Conservation (phyloP, 1,284 basidiomycete species). For the Trametes polyzona region DNA sequence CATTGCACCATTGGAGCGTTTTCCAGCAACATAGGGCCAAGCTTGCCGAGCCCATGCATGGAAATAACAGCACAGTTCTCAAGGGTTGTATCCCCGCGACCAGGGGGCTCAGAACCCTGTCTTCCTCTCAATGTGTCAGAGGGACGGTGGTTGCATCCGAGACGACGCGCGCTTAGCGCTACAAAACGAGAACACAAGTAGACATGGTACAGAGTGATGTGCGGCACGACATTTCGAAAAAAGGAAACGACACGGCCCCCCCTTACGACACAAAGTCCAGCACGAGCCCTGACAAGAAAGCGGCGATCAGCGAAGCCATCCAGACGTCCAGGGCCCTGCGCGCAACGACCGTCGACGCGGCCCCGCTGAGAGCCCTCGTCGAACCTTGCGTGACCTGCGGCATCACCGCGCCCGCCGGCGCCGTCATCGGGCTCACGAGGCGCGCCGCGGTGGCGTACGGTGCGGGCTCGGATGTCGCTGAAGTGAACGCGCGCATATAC, state of each 20-base stretch:
- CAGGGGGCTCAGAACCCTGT: slow-evolving; percentile 5
- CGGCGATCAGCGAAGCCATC: slow-evolving; percentile 9
- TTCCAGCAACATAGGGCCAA: slow-evolving; percentile 32
- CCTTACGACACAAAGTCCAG: background rate
- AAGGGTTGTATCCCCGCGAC: slow-evolving; percentile 13
- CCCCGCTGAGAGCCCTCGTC: slow-evolving; percentile 5
- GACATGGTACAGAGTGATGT: too few species aligned
- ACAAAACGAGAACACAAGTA: too few species aligned
- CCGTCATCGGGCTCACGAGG: slow-evolving; percentile 14
- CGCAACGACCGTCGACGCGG: slow-evolving; percentile 2
- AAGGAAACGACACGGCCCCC: too few species aligned
- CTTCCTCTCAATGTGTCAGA: slow-evolving; percentile 14
- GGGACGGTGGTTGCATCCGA: slow-evolving; percentile 17
- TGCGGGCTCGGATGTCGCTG: slow-evolving; percentile 35
- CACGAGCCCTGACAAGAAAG: slow-evolving; percentile 6
- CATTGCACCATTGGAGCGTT: slow-evolving; percentile 24
- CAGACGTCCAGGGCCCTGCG: background rate
- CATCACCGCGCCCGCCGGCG: slow-evolving; percentile 22
- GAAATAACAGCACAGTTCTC: slow-evolving; percentile 38
- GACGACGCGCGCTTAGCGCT: too few species aligned
- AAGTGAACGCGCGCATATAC: background rate
- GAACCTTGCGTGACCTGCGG: slow-evolving; percentile 17
- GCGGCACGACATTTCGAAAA: too few species aligned
- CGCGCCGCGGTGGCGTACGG: slow-evolving; percentile 30
- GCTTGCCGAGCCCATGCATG: slow-evolving; percentile 39